Conservation (phyloP, 768 basidiomycete genomes). For the Lactifluus piperatus region DNA sequence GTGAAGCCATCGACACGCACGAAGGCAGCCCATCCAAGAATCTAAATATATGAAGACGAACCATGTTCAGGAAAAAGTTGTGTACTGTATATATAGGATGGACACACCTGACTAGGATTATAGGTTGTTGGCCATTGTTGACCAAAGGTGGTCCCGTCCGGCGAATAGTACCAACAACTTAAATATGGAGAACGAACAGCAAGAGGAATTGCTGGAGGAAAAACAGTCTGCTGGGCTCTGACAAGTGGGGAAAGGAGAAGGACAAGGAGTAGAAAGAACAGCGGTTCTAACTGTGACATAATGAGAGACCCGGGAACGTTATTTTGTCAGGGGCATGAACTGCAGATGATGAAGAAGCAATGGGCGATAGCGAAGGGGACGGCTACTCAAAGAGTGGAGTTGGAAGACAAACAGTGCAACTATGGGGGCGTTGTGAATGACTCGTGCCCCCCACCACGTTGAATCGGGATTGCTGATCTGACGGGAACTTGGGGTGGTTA, state of each 20-base stretch:
- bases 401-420: not conserved
- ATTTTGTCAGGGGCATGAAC: not conserved
- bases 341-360: not conserved
- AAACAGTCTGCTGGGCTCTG: slow-evolving; percentile 11
- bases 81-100: not conserved
- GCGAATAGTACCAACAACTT: slow-evolving; percentile 18
- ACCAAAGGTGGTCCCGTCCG: not conserved
- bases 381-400: slow-evolving; percentile 2
- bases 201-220: slow-evolving; percentile 23
- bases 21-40: slow-evolving; percentile 9
- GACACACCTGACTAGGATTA: not conserved
- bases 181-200: slow-evolving; percentile 25
- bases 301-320: not conserved
- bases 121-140: slow-evolving; percentile 20
- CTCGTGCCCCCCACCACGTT: not conserved
- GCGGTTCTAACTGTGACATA: not conserved
- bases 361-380: not conserved
- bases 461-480: not conserved
- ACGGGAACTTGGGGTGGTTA: not conserved
- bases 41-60: not conserved
- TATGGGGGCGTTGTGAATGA: not conserved
- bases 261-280: not conserved
- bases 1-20: slow-evolving; percentile 10
- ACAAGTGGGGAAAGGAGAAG: not conserved
- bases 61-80: not conserved